Evolutionary conservation across 345 rosid species (phyloP).

Genomic region (Leavenworthia alabamica): DNA sequence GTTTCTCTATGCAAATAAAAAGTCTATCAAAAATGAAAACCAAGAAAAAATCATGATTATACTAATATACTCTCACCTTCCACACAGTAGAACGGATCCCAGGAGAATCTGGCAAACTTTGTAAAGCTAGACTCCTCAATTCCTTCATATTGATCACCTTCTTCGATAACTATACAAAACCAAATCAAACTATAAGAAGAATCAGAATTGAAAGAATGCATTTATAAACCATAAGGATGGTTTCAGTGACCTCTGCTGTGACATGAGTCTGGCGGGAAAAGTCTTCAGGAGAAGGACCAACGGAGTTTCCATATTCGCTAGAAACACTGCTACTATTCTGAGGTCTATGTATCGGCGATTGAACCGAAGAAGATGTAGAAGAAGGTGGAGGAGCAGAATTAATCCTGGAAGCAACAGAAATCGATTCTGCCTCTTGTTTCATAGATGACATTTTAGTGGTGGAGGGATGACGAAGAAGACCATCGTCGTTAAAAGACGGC

Average conservation of each 20-base stretch:
- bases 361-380: slow-evolving; percentile 29
- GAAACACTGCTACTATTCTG: slow-evolving; percentile 20
- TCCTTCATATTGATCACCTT: slow-evolving; percentile 76
- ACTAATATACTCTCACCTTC: slow-evolving; percentile 56
- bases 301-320: slow-evolving; percentile 36
- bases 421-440: slow-evolving; percentile 38
- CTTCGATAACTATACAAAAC: too few species aligned
- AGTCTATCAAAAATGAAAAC: neutral
- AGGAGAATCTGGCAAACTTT: slow-evolving; percentile 77
- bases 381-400: slow-evolving; percentile 34
- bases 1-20: neutral
- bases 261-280: slow-evolving; percentile 75
- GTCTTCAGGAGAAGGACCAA: slow-evolving; percentile 52
- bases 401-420: slow-evolving; percentile 31
- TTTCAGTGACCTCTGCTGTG: slow-evolving; percentile 56
- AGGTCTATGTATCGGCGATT: slow-evolving; percentile 37
- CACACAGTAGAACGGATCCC: slow-evolving; percentile 89
- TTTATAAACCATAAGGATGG: neutral
- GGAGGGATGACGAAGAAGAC: slow-evolving; percentile 29
- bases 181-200: too few species aligned
- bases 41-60: neutral
- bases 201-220: too few species aligned
- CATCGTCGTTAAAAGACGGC: slow-evolving; percentile 36
- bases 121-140: slow-evolving; percentile 72
- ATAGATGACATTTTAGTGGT: slow-evolving; percentile 11